Conservation (phyloP, 192 early-diverging fungal genomes). For the Phycomyces nitens region DNA sequence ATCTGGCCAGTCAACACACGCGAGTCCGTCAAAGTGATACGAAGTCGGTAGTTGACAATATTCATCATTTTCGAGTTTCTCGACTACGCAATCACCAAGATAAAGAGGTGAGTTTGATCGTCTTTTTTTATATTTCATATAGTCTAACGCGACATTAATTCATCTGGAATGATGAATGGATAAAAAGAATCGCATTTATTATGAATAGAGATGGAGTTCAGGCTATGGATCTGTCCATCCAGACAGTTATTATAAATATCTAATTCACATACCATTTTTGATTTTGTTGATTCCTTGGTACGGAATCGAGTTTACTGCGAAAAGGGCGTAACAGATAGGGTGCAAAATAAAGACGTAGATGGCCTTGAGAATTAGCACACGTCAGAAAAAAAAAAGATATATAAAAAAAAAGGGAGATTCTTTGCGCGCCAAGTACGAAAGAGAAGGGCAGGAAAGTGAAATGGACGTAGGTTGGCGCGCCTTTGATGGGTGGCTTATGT, state of each 20-base stretch:
- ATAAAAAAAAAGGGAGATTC: no score
- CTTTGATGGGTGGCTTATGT: not conserved
- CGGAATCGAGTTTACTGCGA: not conserved
- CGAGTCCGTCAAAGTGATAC: constrained; percentile 88
- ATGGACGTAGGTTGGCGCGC: not conserved
- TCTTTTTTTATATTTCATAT: no score
- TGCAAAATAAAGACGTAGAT: not conserved
- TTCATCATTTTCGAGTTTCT: constrained; percentile 89
- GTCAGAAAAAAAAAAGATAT: not conserved
- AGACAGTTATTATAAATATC: not conserved
- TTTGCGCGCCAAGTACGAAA: no score
- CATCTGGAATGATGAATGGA: no score
- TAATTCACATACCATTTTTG: not conserved
- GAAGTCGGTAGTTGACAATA: constrained; percentile 91
- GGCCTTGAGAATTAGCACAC: not conserved
- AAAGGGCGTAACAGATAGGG: not conserved
- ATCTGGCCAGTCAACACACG: constrained; percentile 94
- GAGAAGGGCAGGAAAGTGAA: no score
- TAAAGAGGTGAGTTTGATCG: constrained; percentile 1
- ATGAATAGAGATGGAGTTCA: not conserved
- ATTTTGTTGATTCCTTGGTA: not conserved
- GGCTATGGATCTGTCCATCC: not conserved
- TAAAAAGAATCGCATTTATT: no score
- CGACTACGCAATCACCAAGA: constrained; percentile 29
- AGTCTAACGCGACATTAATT: no score